Conservation (phyloP, 768 basidiomycete species). For the Rhizopogon vinicolor region DNA sequence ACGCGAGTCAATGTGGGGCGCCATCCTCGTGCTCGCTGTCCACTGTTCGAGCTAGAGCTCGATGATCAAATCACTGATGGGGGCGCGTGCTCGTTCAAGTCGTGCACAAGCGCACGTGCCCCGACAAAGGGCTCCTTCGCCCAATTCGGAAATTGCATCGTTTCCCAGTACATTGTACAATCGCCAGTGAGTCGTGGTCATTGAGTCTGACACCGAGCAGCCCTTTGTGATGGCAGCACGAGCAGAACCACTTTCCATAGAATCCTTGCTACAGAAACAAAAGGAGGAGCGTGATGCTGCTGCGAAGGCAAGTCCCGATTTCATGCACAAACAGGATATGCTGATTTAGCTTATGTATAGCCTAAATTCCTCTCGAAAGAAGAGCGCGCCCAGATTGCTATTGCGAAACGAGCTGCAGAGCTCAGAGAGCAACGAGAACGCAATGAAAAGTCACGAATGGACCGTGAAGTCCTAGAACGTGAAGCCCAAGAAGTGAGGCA, state of each 20-base stretch:
- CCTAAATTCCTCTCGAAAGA: slow-evolving; percentile 94
- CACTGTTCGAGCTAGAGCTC: slow-evolving; percentile 1
- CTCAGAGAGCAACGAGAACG: slow-evolving; percentile 67
- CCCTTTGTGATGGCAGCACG: slow-evolving; percentile 38
- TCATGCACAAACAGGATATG: background rate
- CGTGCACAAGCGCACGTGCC: slow-evolving; percentile 14
- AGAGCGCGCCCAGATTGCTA: slow-evolving; percentile 84
- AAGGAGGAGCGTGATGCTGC: slow-evolving; percentile 86
- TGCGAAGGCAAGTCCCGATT: slow-evolving; percentile 58
- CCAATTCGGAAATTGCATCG: slow-evolving; percentile 3
- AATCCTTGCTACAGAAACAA: slow-evolving; percentile 82
- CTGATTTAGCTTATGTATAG: slow-evolving; percentile 34
- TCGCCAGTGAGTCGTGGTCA: slow-evolving; percentile 3
- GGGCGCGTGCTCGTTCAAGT: slow-evolving; percentile 11
- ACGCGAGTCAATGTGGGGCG: slow-evolving; percentile 12
- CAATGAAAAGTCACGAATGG: slow-evolving; percentile 53
- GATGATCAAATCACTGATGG: slow-evolving; percentile 11
- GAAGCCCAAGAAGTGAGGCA: slow-evolving; percentile 67
- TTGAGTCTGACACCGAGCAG: background rate
- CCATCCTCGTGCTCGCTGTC: background rate
- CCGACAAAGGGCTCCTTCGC: background rate
- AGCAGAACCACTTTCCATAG: slow-evolving; percentile 82
- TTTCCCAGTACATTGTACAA: background rate
- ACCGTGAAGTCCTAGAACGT: slow-evolving; percentile 70
- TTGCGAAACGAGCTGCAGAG: slow-evolving; percentile 82